Conservation (phyloP, 257 asterid species). For the Avicennia marina region DNA sequence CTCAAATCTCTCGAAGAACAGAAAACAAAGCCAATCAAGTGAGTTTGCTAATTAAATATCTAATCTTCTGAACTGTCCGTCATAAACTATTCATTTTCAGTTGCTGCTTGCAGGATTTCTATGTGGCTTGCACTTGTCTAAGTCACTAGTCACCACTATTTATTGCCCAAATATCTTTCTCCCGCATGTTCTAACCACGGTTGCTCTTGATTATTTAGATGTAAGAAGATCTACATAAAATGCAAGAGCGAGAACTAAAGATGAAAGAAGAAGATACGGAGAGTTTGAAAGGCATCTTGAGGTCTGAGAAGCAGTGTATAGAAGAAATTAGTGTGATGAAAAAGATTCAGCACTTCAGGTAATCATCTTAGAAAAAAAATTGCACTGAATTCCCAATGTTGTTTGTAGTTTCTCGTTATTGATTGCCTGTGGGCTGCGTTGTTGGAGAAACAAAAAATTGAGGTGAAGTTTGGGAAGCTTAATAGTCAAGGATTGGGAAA, state of each 20-base stretch:
- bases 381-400: constrained; percentile 3
- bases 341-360: constrained; percentile 86
- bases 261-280: constrained; percentile 70
- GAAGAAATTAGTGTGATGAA: constrained; percentile 61
- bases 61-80: too few species aligned
- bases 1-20: constrained; percentile 81
- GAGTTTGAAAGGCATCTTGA: constrained; percentile 44
- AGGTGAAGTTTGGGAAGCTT: too few species aligned
- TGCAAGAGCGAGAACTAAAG: constrained; percentile 53
- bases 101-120: too few species aligned
- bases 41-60: constrained; percentile 31
- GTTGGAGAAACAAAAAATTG: constrained; percentile 64
- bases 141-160: too few species aligned
- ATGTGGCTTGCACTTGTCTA: too few species aligned
- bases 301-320: constrained; percentile 67
- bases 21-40: constrained; percentile 69
- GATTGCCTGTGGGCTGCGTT: constrained; percentile 46
- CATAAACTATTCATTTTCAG: too few species aligned
- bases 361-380: constrained; percentile 6
- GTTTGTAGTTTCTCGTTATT: constrained; percentile 23
- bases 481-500: constrained; percentile 66
- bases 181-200: neutral
- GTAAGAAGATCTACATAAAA: constrained; percentile 67
- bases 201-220: constrained; percentile 45
- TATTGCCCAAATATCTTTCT: constrained; percentile 12